These are phyloP conservation scores for Bacidia rubella DNA, from an alignment of 495 filamentous ascomycete species.

Conservation along the genomic window DNA sequence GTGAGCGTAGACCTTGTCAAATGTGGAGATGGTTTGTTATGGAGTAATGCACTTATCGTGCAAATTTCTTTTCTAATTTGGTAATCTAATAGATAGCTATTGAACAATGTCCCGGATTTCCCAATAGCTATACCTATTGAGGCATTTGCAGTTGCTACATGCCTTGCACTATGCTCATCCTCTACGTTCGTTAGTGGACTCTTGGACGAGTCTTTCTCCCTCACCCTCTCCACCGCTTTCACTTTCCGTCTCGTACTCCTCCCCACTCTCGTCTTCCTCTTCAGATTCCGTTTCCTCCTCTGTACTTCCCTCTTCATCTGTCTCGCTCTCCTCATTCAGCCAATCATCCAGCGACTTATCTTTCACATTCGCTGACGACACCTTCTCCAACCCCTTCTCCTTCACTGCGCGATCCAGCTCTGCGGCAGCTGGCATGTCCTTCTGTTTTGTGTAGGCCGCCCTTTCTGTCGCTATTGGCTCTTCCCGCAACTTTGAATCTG, in stretches of 20 bases:
- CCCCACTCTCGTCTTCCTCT: slow-evolving; percentile 32
- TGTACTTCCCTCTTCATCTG: slow-evolving; percentile 28
- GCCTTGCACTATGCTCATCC: neutral
- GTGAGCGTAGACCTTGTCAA: too few species aligned
- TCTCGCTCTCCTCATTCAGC: slow-evolving; percentile 56
- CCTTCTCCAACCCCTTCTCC: slow-evolving; percentile 26
- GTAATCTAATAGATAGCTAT: too few species aligned
- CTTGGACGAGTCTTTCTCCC: slow-evolving; percentile 13
- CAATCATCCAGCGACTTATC: slow-evolving; percentile 78
- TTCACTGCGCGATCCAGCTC: slow-evolving; percentile 45
- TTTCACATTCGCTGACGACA: slow-evolving; percentile 17
- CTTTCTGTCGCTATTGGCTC: slow-evolving; percentile 22
- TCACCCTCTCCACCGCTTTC: slow-evolving; percentile 22
- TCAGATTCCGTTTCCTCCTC: slow-evolving; percentile 35
- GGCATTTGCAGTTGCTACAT: too few species aligned
- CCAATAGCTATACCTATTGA: too few species aligned
- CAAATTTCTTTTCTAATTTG: too few species aligned
- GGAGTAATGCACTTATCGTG: too few species aligned
- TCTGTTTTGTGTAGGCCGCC: slow-evolving; percentile 13
- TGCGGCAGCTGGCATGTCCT: slow-evolving; percentile 45
- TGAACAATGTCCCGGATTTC: too few species aligned
- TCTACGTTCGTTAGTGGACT: neutral
- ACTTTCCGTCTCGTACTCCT: slow-evolving; percentile 18
- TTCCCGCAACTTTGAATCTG: slow-evolving; percentile 58
- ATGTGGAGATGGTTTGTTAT: too few species aligned